phyloP scores from a whole-genome alignment of 2,329 filamentous ascomycete species.

The Graphiopsis chlorocephala region DNA sequence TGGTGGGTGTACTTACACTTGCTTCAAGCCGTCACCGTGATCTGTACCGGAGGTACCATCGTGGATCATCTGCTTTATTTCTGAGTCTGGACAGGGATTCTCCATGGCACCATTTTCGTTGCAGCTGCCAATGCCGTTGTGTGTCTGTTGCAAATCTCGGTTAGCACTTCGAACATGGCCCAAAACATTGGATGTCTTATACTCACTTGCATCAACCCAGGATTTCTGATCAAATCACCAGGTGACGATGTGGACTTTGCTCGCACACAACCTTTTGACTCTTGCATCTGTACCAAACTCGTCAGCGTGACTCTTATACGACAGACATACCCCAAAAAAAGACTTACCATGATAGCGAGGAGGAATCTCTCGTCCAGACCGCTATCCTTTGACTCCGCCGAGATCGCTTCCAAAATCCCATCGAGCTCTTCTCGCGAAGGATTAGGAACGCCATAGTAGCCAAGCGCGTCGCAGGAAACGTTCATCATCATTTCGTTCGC shows the following conservation, averaged over 20 bases:
- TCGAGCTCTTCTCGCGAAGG: slow-evolving; percentile 10
- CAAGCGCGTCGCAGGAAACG: slow-evolving; percentile 10
- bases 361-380: slow-evolving; percentile 8
- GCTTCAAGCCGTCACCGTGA: slow-evolving; percentile 43
- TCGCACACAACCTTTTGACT: slow-evolving; percentile 12
- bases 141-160: background rate
- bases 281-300: slow-evolving; percentile 1
- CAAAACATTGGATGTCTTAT: no score
- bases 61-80: slow-evolving; percentile 41
- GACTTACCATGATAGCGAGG: slow-evolving; percentile 9
- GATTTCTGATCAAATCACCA: slow-evolving; percentile 8
- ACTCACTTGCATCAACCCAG: slow-evolving; percentile 15
- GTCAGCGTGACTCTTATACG: background rate
- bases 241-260: slow-evolving; percentile 14
- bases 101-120: slow-evolving; percentile 27
- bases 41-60: slow-evolving; percentile 46
- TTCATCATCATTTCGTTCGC: slow-evolving; percentile 10
- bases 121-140: slow-evolving; percentile 11
- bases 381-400: slow-evolving; percentile 9
- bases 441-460: slow-evolving; percentile 14
- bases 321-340: background rate
- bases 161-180: background rate
- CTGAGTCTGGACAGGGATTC: slow-evolving; percentile 39
- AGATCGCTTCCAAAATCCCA: slow-evolving; percentile 8
- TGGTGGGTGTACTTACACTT: slow-evolving; percentile 25